Base-by-base conservation (phyloP, 2,329 filamentous ascomycete genomes). In the Xylaria sp. region DNA sequence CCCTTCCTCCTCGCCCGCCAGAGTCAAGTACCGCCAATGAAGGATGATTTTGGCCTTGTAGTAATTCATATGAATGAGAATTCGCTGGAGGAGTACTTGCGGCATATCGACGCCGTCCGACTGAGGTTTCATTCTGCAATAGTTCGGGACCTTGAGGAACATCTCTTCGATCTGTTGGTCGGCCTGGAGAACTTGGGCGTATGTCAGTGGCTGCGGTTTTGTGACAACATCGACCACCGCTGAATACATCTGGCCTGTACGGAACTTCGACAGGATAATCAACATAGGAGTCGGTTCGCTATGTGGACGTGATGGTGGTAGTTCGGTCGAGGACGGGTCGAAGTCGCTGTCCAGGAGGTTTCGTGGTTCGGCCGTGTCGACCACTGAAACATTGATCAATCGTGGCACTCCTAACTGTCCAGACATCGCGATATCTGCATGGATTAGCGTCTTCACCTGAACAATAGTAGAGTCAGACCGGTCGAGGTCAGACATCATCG, bases 271-370 rank as follows among this genome's bases (percentile, higher is more conserved):
- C 8, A 72, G 56, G 3, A 64, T 52, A 3, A 67, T 62, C 19
- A 72, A 44, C 2, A 65, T 60, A 0, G 70, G 67, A 1, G 71
- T 74, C 2, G 65, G 47, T 37, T 74, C 70, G 1, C 60, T 71
- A 23, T 74, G 69, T 0, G 72, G 69, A 2, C 73, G 67, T 0
- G 70, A 67, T 0, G 73, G 73, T 0, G 78, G 78, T 11, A 80
- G 61, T 18, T 73, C 71, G 9, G 67, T 66, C 8, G 70, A 75
- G 6, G 66, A 51, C 11, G 70, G 63, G 54, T 73, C 68, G 54
- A 81, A 74, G 55, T 81, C 79, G 3, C 67, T 66, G 60, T 80
- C 78, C 1, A 72, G 62, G 1, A 80, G 70, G 54, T 80, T 81
- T 0, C 73, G 70, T 1, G 79, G 79, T 54, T 75, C 71, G 5